phyloP scores from a whole-genome alignment of 148 eudicot genomes.

The Cornus controversa region DNA sequence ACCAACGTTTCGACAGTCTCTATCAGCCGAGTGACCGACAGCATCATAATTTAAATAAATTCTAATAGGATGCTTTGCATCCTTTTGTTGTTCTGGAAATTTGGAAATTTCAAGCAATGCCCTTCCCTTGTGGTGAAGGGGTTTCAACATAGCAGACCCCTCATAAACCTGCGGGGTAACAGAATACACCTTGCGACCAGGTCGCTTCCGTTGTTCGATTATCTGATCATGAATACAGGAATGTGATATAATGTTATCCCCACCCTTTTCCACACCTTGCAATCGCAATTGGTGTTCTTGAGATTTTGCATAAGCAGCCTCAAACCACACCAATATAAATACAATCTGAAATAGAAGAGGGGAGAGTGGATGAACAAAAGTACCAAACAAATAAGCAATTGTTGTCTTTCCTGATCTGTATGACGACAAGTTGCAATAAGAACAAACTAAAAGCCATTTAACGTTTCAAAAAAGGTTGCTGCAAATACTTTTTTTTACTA shows the following conservation, averaged over 20 bases:
- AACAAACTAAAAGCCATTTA: background rate
- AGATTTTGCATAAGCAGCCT: slow-evolving; percentile 40
- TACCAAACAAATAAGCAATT: background rate
- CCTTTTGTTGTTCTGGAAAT: slow-evolving; percentile 30
- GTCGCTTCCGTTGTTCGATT: slow-evolving; percentile 77
- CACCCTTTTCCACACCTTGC: slow-evolving; percentile 36
- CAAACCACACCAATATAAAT: slow-evolving; percentile 43
- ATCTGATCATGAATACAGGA: slow-evolving; percentile 98
- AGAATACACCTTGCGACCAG: slow-evolving; percentile 80
- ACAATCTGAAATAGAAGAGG: slow-evolving; percentile 46
- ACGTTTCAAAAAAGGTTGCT: background rate
- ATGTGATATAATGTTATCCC: slow-evolving; percentile 53
- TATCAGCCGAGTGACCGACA: slow-evolving; percentile 89
- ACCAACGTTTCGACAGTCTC: slow-evolving; percentile 87
- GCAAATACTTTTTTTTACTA: background rate
- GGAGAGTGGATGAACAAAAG: slow-evolving; percentile 5
- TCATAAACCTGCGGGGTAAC: slow-evolving; percentile 85
- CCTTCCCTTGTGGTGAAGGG: slow-evolving; percentile 55
- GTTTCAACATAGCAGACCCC: slow-evolving; percentile 38
- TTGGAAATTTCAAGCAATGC: slow-evolving; percentile 57
- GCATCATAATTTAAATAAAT: slow-evolving; percentile 97
- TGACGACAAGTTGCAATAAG: background rate
- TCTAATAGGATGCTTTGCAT: slow-evolving; percentile 81
- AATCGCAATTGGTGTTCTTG: slow-evolving; percentile 32
- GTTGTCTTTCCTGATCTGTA: background rate